phyloP scores from a whole-genome alignment of 2,329 filamentous ascomycete genomes.

The Leptographium flavum region DNA sequence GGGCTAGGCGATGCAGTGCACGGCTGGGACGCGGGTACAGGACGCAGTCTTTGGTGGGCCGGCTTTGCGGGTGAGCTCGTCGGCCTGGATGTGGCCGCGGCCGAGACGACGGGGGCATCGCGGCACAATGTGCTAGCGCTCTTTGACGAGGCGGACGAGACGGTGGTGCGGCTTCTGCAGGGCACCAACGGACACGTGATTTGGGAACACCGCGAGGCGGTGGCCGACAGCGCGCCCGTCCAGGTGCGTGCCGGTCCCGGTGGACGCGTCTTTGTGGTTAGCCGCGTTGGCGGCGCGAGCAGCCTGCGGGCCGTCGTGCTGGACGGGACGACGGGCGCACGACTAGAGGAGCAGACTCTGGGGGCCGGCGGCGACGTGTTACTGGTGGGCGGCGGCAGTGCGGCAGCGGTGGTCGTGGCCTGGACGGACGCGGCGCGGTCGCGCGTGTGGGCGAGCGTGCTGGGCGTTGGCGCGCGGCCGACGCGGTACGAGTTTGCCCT shows the following conservation, averaged over 20 bases:
- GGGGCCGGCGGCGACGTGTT: conserved; percentile 54
- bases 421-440: conserved; percentile 54
- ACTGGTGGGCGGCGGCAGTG: conserved; percentile 62
- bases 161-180: conserved; percentile 53
- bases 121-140: conserved; percentile 6
- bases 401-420: conserved; percentile 57
- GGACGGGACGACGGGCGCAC: conserved; percentile 58
- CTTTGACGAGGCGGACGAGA: conserved; percentile 28
- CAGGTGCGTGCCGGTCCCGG: conserved; percentile 58
- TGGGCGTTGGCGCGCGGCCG: conserved; percentile 36
- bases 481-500: conserved; percentile 24
- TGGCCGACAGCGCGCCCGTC: conserved; percentile 46
- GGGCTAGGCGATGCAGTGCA: conserved; percentile 57
- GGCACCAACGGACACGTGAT: conserved; percentile 57
- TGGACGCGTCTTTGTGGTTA: conserved; percentile 61
- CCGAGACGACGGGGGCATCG: conserved; percentile 29
- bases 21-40: conserved; percentile 72
- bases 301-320: conserved; percentile 64
- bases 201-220: conserved; percentile 60
- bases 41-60: conserved; percentile 62
- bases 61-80: conserved; percentile 43
- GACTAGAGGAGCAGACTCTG: conserved; percentile 56
- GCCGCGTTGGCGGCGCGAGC: conserved; percentile 57
- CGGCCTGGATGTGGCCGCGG: conserved; percentile 62
- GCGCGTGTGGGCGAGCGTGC: conserved; percentile 56